A percentile compares a stretch with the other conserved stretches of the same genome.
These are phyloP conservation scores for Yarrowia yakushimensis DNA, from an alignment of 805 yeast species.

Conservation along the genomic window DNA sequence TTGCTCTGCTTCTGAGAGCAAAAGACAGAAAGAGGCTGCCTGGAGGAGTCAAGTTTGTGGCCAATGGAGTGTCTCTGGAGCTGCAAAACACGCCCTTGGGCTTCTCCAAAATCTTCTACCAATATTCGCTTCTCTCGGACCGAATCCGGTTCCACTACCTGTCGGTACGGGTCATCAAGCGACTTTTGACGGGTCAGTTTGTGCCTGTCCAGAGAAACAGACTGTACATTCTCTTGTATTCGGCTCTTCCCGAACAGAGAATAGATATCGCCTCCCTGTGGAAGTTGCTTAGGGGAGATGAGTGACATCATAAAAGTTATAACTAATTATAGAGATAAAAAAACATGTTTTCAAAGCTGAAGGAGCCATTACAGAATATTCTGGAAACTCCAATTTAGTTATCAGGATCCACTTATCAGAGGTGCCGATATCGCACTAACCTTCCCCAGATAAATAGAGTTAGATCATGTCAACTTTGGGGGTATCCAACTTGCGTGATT, in stretches of 20 bases:
- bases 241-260: slow-evolving; percentile 48
- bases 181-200: slow-evolving; percentile 48
- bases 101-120: slow-evolving; percentile 46
- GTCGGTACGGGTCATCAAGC: slow-evolving; percentile 42
- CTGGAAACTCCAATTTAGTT: too few species aligned
- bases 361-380: too few species aligned
- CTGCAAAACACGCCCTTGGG: slow-evolving; percentile 48
- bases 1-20: slow-evolving; percentile 70
- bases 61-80: slow-evolving; percentile 28
- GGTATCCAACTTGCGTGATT: background rate
- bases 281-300: background rate
- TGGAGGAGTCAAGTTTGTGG: slow-evolving; percentile 47
- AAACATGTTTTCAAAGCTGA: too few species aligned
- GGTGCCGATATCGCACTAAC: background rate
- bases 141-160: slow-evolving; percentile 45
- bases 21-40: slow-evolving; percentile 74
- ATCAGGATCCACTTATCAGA: too few species aligned
- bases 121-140: slow-evolving; percentile 44
- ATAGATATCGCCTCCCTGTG: slow-evolving; percentile 28
- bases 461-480: background rate
- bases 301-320: too few species aligned
- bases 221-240: slow-evolving; percentile 51
- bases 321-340: background rate
- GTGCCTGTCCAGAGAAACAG: slow-evolving; percentile 47
- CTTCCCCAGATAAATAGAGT: slow-evolving; percentile 7